Evolutionary conservation across 139 green algal genomes (phyloP), one percentile per base, ranked within the genome.

Genomic region (Coelastrella sp.): DNA sequence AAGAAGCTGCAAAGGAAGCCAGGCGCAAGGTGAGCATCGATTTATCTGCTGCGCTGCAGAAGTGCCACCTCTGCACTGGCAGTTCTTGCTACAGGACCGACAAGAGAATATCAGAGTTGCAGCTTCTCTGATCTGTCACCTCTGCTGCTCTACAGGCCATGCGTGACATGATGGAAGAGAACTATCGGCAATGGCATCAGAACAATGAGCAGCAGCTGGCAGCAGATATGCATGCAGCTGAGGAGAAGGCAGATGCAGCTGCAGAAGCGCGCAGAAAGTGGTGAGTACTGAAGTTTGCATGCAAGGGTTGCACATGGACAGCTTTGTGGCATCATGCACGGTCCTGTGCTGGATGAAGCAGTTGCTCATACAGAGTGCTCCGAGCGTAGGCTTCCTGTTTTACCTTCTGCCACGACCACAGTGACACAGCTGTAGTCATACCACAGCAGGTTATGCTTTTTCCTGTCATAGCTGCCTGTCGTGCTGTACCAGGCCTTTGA

Each of bases 161-260:
- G 85, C 79, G 75, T 17, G 91, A 92, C 56, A 70, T 90, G 61
- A 94, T 94, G 92, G 89, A 93, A 66, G 59, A 89, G 27, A 92
- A 90, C 84, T 93, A 88, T 68, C 85, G 74, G 59, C 27, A 84
- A 57, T 91, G 82, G 61, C 89, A 93, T 82, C 76, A 81, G 60
- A 84, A 92, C 76, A 91, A 83, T 7, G 90, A 93, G 74, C 65
- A 87, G n/a, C 76, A 90, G 20, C 73, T 92, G 63, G 90, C 72
- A n/a, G 60, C 75, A 27, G 73, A 94, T 35, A 79, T 92, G 4
- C 76, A 91, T 59, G 70, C 90, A 60, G 90, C 80, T 10, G 87
- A 92, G 73, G 74, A 92, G 10, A 88, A 91, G 83, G 90, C 85
- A 20, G 87, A 87, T 17, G 89, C 73, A 27, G 68, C 72, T 10